Evolutionary conservation across 345 rosid species (phyloP), one percentile per base, ranked within the genome.

Genomic region (Moricandia arvensis): DNA sequence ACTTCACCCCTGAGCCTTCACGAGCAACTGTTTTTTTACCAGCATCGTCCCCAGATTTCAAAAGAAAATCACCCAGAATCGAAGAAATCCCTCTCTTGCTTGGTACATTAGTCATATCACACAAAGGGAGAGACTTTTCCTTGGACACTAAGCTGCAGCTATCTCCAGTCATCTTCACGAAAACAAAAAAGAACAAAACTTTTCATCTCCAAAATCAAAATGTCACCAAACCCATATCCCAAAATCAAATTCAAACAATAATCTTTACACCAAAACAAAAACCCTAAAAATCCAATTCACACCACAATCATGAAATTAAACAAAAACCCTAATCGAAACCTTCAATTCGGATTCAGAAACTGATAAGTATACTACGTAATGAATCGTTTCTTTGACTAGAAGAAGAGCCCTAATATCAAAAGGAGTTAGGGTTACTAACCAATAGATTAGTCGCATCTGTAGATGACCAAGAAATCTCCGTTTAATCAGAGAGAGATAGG

Each of bases 101-200:
- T 0, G 89, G 80, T 4, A 76, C 63, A 68, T 90, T 95, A 6
- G 91, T 89, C 76, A 90, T 54, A 78, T 94, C 97, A 16, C 85
- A 79, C 60, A 88, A 83, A 26, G 71, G 79, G 9, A 71, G 72
- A 29, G 90, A 88, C 24, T 58, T 41, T 60, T 68, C 64, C 33
- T 71, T 59, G 30, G 69, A 71, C 68, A 47, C 84, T 38, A 69
- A 78, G 15, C 59, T 79, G 75, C 74, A 73, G 62, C 80, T 82
- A 26, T 86, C 89, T 73, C 85, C 91, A 72, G 77, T 79, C 96
- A 90, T 87, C 68, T 21, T 72, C 2, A 63, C 10, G 65, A 37
- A 72, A 65, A 60, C 13, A 4, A 5, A 29, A 8, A 41, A 62
- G 16, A 65, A 30, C 21, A 65, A 64, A 11, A 37, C 55, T 1